Evolutionary conservation across 2,329 filamentous ascomycete species (phyloP).

Genomic region (Botrytis porri): DNA sequence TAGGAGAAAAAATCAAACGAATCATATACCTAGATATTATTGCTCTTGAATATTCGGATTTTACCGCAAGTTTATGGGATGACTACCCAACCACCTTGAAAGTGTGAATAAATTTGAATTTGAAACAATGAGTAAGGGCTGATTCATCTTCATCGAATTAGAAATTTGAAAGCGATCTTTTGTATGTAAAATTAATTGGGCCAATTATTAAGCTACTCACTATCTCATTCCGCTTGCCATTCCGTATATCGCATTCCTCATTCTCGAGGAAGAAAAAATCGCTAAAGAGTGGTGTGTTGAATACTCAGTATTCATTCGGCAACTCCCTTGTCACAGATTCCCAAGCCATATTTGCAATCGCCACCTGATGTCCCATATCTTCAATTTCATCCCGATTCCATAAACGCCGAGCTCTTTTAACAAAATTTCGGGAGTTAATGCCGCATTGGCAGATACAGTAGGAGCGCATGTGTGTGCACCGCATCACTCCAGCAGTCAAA

Average conservation of each 20-base stretch:
- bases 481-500: not conserved
- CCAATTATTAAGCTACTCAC: constrained; percentile 4
- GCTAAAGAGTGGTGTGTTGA: constrained; percentile 5
- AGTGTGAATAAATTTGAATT: not conserved
- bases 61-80: not conserved
- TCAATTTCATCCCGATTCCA: not conserved
- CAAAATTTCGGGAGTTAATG: not conserved
- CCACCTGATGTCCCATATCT: not conserved
- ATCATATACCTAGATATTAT: not conserved
- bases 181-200: not conserved
- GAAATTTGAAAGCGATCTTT: not conserved
- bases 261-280: not conserved
- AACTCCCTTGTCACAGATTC: not conserved
- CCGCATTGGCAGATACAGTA: not conserved
- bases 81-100: not conserved
- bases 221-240: not conserved
- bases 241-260: not conserved
- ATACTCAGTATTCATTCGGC: not conserved
- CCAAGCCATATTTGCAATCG: constrained; percentile 6
- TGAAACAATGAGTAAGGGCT: not conserved
- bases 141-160: not conserved
- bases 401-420: not conserved
- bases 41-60: not conserved
- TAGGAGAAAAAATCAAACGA: not conserved
- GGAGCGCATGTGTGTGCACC: not conserved